Base-by-base conservation (phyloP, 2,329 filamentous ascomycete genomes). In the Fusarium compactum region DNA sequence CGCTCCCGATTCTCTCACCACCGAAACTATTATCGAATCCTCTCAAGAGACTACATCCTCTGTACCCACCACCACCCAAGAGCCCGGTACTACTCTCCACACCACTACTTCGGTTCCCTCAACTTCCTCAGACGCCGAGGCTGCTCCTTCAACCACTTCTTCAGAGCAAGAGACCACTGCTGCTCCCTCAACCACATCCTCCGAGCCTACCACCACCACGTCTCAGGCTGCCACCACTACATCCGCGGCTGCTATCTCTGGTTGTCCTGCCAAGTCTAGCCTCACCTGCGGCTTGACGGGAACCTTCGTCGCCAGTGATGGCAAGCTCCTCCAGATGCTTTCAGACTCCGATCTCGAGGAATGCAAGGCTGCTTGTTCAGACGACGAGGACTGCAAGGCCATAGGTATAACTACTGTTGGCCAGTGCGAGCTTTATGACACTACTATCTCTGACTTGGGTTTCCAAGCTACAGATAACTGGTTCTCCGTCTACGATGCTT, bases 391-490 rank as follows among this genome's bases (percentile, higher is more conserved):
- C 12, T 71, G 69, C 47, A 41, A 51, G n/a, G 22, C 62, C 14
- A 67, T 71, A 22, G 69, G 69, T 41, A 38, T 71, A n/a, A 55
- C 43, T 43, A 41, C 24, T 25, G 27, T 14, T 41, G 43, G 22
- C 16, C 65, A 70, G 44, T 71, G 69, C 41, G 69, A 71, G 51
- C 61, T 72, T 29, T 71, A 72, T 16, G 34, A 60, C 12, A 20
- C 65, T n/a, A 27, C 38, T 20, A 29, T 56, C 12, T 62, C 53
- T 27, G 41, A 9, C 3, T 43, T 72, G 27, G 56, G 34, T 4
- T 69, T 71, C 14, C 11, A 45, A n/a, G 12, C 38, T 15, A 14
- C 25, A 6, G 16, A n/a, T 1, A 5, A 44, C 46, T 70, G 45
- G 25, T 71, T 54, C 24, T 38, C 53, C 12, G 57, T 63, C 30